Conservation (phyloP, 352 stramenopile genomes). For the Phytophthora sansomeana region DNA sequence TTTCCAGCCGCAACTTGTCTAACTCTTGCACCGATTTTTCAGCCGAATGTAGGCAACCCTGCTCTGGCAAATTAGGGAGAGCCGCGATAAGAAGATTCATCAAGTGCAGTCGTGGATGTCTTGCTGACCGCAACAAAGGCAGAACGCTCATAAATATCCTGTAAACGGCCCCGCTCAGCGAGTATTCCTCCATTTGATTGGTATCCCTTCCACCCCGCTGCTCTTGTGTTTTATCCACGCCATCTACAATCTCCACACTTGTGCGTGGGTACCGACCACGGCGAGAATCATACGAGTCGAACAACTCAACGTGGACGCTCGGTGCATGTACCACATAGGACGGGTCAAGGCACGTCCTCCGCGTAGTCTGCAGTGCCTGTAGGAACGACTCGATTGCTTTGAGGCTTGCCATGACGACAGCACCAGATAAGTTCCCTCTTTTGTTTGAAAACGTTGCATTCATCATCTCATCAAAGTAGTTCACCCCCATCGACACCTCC, state of each 20-base stretch:
- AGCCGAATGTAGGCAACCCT: neutral
- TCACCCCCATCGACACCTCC: slow-evolving; percentile 55
- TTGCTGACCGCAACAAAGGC: slow-evolving; percentile 52
- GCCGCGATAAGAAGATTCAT: slow-evolving; percentile 59
- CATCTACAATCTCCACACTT: slow-evolving; percentile 19
- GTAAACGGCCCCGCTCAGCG: slow-evolving; percentile 50
- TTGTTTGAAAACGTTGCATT: slow-evolving; percentile 59
- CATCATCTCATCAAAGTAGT: slow-evolving; percentile 77
- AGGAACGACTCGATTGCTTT: slow-evolving; percentile 72
- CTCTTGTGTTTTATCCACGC: neutral
- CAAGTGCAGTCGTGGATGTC: slow-evolving; percentile 63
- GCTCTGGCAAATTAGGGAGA: slow-evolving; percentile 43
- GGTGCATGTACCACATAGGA: slow-evolving; percentile 49
- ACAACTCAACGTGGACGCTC: slow-evolving; percentile 23
- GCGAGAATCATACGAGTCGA: slow-evolving; percentile 42
- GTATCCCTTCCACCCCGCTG: neutral
- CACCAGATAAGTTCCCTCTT: slow-evolving; percentile 49
- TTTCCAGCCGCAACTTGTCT: slow-evolving; percentile 53
- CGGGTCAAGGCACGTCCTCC: slow-evolving; percentile 49
- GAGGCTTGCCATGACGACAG: slow-evolving; percentile 66
- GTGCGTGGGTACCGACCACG: slow-evolving; percentile 45
- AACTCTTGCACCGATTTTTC: slow-evolving; percentile 23
- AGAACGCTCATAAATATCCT: slow-evolving; percentile 56
- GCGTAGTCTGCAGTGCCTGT: slow-evolving; percentile 45
- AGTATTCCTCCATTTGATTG: slow-evolving; percentile 39